Evolutionary conservation across 306 rosid genomes (phyloP).

Genomic region (Lablab purpureus): DNA sequence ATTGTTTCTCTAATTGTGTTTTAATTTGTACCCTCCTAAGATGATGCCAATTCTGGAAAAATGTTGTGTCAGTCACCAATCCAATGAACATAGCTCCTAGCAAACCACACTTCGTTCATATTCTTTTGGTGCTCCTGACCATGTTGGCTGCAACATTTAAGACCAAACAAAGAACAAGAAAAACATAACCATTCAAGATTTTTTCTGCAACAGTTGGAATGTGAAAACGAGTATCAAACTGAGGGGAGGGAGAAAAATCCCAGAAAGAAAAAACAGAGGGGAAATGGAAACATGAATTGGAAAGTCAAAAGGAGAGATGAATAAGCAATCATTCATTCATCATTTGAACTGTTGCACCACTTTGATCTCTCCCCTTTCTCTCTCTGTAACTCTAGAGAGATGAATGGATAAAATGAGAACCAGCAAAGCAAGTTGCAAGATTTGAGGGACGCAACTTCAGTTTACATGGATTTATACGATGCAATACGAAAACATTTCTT

Average conservation of each 20-base stretch:
- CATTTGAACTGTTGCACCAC: conserved; percentile 3
- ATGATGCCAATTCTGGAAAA: conserved; percentile 18
- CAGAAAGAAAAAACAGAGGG: conserved; percentile 13
- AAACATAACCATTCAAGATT: neutral
- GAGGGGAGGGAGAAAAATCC: neutral
- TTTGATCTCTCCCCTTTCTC: conserved; percentile 41
- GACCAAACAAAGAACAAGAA: conserved; percentile 30
- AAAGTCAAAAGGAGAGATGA: conserved; percentile 44
- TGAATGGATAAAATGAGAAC: conserved; percentile 29
- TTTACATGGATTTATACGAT: conserved; percentile 43
- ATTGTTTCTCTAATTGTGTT: conserved; percentile 2
- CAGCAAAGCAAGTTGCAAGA: conserved; percentile 33
- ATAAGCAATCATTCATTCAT: neutral
- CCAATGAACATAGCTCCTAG: neutral
- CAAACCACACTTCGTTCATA: neutral
- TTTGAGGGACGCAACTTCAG: conserved; percentile 30
- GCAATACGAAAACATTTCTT: neutral
- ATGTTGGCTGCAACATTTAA: neutral
- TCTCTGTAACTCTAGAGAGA: conserved; percentile 35
- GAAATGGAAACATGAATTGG: conserved; percentile 30
- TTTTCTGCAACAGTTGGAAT: neutral
- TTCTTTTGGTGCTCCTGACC: neutral
- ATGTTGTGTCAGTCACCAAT: neutral
- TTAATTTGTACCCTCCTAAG: neutral
- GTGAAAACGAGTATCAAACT: conserved; percentile 15